These are phyloP conservation scores for Pseudocercospora fuligena DNA, from an alignment of 2,329 filamentous ascomycete genomes.

Conservation along the genomic window DNA sequence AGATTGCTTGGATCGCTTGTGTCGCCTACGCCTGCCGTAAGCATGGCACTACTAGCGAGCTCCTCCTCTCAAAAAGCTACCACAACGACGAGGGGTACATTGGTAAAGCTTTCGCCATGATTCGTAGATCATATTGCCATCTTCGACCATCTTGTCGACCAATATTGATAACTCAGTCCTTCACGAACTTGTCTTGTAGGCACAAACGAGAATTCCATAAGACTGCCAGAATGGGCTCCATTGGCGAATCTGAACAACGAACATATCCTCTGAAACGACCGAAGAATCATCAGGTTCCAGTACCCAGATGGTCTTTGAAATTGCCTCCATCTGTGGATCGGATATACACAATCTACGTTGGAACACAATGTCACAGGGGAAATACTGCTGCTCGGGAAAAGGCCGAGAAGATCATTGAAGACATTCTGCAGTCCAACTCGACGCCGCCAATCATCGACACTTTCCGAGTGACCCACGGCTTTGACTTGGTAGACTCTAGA, in stretches of 20 bases:
- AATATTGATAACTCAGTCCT: neutral
- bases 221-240: slow-evolving; percentile 20
- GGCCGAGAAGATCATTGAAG: slow-evolving; percentile 28
- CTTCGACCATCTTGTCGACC: neutral
- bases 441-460: slow-evolving; percentile 32
- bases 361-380: slow-evolving; percentile 37
- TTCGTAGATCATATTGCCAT: neutral
- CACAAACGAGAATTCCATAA: neutral
- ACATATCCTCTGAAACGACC: slow-evolving; percentile 42
- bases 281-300: slow-evolving; percentile 39
- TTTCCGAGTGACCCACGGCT: slow-evolving; percentile 40
- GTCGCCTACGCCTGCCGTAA: neutral
- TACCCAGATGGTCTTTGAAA: slow-evolving; percentile 41
- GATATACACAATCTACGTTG: slow-evolving; percentile 42
- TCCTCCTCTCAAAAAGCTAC: slow-evolving; percentile 1
- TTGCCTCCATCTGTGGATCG: slow-evolving; percentile 33
- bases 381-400: slow-evolving; percentile 17
- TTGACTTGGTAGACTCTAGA: slow-evolving; percentile 30
- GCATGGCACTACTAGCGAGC: neutral
- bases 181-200: neutral
- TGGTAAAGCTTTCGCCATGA: neutral
- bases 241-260: slow-evolving; percentile 25
- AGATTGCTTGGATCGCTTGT: neutral
- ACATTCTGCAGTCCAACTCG: slow-evolving; percentile 27
- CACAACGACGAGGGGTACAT: slow-evolving; percentile 1